Base-by-base conservation (phyloP, 345 rosid species). In the Aquilaria yunnanensis region DNA sequence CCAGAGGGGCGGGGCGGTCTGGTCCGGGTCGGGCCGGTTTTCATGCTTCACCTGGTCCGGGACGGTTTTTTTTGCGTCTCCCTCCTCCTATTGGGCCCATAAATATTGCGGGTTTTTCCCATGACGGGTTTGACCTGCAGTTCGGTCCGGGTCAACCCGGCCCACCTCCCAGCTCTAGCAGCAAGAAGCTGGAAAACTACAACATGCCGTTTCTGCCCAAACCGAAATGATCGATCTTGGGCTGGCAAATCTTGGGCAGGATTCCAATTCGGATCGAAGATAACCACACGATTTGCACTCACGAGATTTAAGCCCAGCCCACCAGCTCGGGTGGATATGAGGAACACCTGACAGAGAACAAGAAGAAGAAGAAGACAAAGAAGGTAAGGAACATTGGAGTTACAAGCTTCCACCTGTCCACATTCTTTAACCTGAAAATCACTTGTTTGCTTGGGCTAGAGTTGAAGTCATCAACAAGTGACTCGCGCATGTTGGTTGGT, bases 251-350 rank as follows among this genome's bases (percentile, higher is more conserved):
- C 99, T 66, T 83, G 94, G 14, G 97, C 88, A 1, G 97, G 99
- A 75, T 88, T 94, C 97, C 99, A 94, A 64, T 86, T 94, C 55
- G 97, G 97, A 68, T 93, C 96, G 67, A 94, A 94, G 78, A 94
- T 86, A 56, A 94, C 95, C 66, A 90, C 97, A 3, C 96, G 90
- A 70, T 94, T 90, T 4, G 97, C 99, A 32, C 96, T 88, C 54
- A 86, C 97, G 65, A 90, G 99, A 85, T 94, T 94, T 76, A 94
- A 79, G 57, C 99, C 99, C 62, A 94, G 90, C 60, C 97, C 98
- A 71, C 98, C 97, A 67, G 97, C 98, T 78, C 96, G 83, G 67
- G 97, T 88, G 57, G 98, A 93, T 82, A 93, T 93, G n/a, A 90
- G 83, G 82, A 93, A 90, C 43, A 90, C 98, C 98, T 92, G 77